phyloP scores from a whole-genome alignment of 331 rosid species.

The Pyrus hybrid region DNA sequence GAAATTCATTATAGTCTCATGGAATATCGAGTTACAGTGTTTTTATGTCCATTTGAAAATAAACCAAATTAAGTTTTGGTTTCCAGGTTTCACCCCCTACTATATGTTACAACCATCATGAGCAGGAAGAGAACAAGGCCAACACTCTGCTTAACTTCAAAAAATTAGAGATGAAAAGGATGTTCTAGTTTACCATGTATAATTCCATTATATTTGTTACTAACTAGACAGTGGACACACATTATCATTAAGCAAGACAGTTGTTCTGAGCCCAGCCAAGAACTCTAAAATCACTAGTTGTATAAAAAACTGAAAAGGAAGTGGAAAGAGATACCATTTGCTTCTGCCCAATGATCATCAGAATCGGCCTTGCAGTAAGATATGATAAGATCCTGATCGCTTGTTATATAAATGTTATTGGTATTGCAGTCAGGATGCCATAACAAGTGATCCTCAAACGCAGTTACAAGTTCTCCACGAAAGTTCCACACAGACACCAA shows the following conservation, averaged over 20 bases:
- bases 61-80: no score
- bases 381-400: conserved; percentile 92
- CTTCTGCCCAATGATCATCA: conserved; percentile 67
- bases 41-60: not conserved
- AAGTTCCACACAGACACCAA: conserved; percentile 94
- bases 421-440: conserved; percentile 98
- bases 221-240: not conserved
- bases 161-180: no score
- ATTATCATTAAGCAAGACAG: not conserved
- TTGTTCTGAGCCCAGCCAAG: not conserved
- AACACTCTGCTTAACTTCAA: no score
- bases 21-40: not conserved
- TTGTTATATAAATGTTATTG: conserved; percentile 77
- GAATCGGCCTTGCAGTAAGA: conserved; percentile 95
- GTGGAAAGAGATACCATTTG: conserved; percentile 51
- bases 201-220: not conserved
- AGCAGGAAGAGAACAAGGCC: no score
- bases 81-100: no score
- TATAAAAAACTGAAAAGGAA: not conserved
- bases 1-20: not conserved
- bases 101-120: no score
- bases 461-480: conserved; percentile 93
- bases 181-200: no score
- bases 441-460: conserved; percentile 86
- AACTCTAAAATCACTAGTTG: no score